Evolutionary conservation across 108 stramenopile species (phyloP).

Genomic region (Discostella stelligeroides): DNA sequence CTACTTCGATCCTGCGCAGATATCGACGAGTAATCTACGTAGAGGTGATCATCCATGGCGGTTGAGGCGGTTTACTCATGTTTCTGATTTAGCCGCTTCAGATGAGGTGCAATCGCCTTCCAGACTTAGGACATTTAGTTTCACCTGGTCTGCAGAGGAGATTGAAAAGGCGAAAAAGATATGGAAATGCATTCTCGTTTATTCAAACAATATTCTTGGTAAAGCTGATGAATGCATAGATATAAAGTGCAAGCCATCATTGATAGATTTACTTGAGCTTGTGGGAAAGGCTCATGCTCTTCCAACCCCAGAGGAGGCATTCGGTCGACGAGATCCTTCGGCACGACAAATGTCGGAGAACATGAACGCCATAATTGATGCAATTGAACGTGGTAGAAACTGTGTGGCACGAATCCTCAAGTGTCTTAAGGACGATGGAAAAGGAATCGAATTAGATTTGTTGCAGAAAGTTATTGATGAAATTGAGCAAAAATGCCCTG

Average conservation of each 20-base stretch:
- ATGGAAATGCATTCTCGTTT: slow-evolving; percentile 42
- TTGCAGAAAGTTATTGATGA: slow-evolving; percentile 56
- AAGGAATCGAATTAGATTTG: slow-evolving; percentile 66
- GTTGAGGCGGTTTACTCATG: slow-evolving; percentile 14
- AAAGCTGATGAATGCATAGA: slow-evolving; percentile 5
- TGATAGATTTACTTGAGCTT: slow-evolving; percentile 39
- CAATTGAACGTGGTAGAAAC: slow-evolving; percentile 46
- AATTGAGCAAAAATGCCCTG: slow-evolving; percentile 39
- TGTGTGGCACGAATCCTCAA: slow-evolving; percentile 39
- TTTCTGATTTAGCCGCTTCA: slow-evolving; percentile 5
- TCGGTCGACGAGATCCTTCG: slow-evolving; percentile 47
- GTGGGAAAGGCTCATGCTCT: slow-evolving; percentile 52
- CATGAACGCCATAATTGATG: slow-evolving; percentile 48
- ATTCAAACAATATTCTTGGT: slow-evolving; percentile 28
- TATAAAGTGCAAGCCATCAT: slow-evolving; percentile 22
- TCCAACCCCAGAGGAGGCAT: slow-evolving; percentile 50
- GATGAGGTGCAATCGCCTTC: slow-evolving; percentile 4
- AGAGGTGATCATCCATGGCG: slow-evolving; percentile 41
- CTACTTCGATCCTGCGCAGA: slow-evolving; percentile 32
- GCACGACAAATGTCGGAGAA: slow-evolving; percentile 47
- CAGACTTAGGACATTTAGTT: slow-evolving; percentile 29
- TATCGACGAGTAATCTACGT: slow-evolving; percentile 20
- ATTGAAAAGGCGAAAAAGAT: slow-evolving; percentile 51
- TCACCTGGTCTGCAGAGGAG: slow-evolving; percentile 37
- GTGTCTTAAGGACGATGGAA: slow-evolving; percentile 48